Evolutionary conservation across 2,329 filamentous ascomycete species (phyloP), one percentile per base, ranked within the genome.

Genomic region (Xylogone sp.): DNA sequence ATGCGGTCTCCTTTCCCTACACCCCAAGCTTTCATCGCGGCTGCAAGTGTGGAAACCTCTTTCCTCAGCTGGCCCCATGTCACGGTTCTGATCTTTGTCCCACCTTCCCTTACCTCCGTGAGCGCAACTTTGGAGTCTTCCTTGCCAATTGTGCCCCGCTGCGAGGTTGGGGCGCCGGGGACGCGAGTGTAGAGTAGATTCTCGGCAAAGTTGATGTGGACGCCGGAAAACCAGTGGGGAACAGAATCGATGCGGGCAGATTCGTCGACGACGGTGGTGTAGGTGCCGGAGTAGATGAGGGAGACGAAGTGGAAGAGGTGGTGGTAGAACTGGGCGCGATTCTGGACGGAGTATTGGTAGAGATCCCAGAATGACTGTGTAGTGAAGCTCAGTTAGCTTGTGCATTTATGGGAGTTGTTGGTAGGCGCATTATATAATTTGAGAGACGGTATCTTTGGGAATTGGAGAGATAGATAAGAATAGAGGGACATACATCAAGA

Each of bases 151-250:
- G 73, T 87, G 7, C 75, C 75, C 3, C 75, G 72, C 21, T 73
- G 63, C 2, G 71, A 75, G 0, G 71, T 66, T 9, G 75, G 62
- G n/a, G 70, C 65, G 0, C 69, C 62, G 2, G 69, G 64, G 2
- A 66, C 65, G 13, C 72, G 71, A 1, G 78, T 78, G 71, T 81
- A 92, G 21, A 96, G 80, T 21, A 90, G 69, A 64, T 94, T 95
- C 70, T 95, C 89, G 4, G 88, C 86, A 64, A 85, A 93, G 62
- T 91, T 95, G 59, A 94, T 68, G 4, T 74, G 70, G 1, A 91
- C 76, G 24, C 90, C 90, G 1, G 82, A 71, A 66, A 94, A 95
- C 90, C 90, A 95, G 42, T 75, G 71, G 0, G 90, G 90, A 4
- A 93, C 76, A 16, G 75, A 73, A 54, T 90, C 84, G 66, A 95